phyloP scores from a whole-genome alignment of 2,329 filamentous ascomycete species.

The Colletotrichum melonis region DNA sequence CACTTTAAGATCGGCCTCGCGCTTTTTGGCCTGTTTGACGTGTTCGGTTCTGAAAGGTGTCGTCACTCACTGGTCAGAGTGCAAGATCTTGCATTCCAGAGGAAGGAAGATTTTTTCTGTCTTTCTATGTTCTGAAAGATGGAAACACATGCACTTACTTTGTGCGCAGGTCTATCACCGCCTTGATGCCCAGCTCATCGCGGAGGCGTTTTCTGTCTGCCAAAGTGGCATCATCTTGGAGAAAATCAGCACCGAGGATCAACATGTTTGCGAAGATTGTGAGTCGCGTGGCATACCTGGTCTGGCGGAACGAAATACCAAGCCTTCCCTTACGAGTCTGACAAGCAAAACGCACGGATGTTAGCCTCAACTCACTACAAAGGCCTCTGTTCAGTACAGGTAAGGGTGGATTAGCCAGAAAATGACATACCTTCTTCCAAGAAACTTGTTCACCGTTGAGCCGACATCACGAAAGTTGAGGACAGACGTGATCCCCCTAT shows the following conservation, averaged over 20 bases:
- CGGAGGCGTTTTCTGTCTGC: slow-evolving; percentile 71
- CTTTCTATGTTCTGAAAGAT: too few species aligned
- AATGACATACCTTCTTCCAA: slow-evolving; percentile 62
- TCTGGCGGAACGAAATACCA: slow-evolving; percentile 76
- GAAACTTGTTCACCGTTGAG: slow-evolving; percentile 70
- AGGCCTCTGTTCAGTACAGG: background rate
- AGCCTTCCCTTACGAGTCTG: slow-evolving; percentile 67
- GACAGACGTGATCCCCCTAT: slow-evolving; percentile 49
- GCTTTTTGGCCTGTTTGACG: slow-evolving; percentile 73
- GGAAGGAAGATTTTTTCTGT: background rate
- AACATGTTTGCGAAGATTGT: background rate
- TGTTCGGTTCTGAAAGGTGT: slow-evolving; percentile 73
- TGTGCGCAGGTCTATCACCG: slow-evolving; percentile 83
- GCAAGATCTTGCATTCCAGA: slow-evolving; percentile 18
- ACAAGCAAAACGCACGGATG: background rate
- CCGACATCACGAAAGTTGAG: slow-evolving; percentile 85
- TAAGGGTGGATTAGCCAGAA: background rate
- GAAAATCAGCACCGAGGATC: background rate
- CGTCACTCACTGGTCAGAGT: slow-evolving; percentile 15
- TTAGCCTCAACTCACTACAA: background rate
- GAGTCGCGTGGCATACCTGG: slow-evolving; percentile 54
- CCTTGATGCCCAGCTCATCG: slow-evolving; percentile 72
- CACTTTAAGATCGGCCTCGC: slow-evolving; percentile 56
- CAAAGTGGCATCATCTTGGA: slow-evolving; percentile 76
- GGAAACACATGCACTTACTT: slow-evolving; percentile 59